Base-by-base conservation (phyloP, 371 early-diverging fungal genomes). In the Encephalitozoon cuniculi region DNA sequence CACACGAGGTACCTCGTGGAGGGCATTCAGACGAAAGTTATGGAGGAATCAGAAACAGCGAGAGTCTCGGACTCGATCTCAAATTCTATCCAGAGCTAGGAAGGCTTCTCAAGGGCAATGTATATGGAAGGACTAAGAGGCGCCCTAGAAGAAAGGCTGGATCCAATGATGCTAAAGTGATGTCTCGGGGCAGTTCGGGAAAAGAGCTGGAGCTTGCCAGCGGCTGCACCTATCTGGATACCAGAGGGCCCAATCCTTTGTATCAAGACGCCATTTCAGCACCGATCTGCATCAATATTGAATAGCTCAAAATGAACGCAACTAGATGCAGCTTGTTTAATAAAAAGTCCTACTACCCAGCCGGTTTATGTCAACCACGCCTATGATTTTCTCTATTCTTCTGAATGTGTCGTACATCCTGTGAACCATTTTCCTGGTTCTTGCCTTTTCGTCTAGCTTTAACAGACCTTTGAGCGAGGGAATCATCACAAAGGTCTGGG, bases 401-500 rank as follows among this genome's bases (percentile, higher is more conserved):
- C 49, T 46, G 49, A 46, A 46, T 46, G 21, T 46, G 7, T 46
- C 49, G 49, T 46, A 46, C 49, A 46, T 46, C 15, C 21, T 46
- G 21, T 18, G 49, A 46, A 46, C 7, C 49, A 46, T 46, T 46
- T 18, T 46, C 2, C 15, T 1, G 21, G 49, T 46, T 46, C 49
- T 46, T 3, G 18, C 18, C 49, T 46, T 46, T 46, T 18, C 49
- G 21, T 46, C 21, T 18, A 46, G n/a, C 49, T 46, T 46, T 21
- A 46, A 4, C 18, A 46, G 7, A 3, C 32, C 64, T 4, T 18
- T 43, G 39, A 73, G 34, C 15, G 46, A 44, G 52, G 73, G 64
- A 12, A 73, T 34, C 39, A 73, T 64, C 46, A 49, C 49, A 40
- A 73, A 73, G 21, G 40, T 65, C 40, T 73, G 73, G 26, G 18